Percentiles rank a stretch among this genome's conserved stretches.
Evolutionary conservation across 108 stramenopile genomes (phyloP).

Genomic region (Cylindrotheca closterium): DNA sequence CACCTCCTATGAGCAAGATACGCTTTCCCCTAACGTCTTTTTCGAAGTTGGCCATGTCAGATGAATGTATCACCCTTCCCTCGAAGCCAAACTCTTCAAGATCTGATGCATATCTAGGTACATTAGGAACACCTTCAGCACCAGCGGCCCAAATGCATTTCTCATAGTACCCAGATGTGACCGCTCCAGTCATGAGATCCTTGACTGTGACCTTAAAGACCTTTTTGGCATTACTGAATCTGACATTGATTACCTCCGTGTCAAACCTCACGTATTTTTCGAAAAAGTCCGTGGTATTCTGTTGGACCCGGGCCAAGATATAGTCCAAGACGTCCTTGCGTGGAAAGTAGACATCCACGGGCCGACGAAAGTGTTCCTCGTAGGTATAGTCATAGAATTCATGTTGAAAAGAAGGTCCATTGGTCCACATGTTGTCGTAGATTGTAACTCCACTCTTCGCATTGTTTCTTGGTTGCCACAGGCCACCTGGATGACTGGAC

Average conservation of each 20-base stretch:
- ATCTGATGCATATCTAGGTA: not conserved
- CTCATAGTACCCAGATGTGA: constrained; percentile 34
- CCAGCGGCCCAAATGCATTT: constrained; percentile 73
- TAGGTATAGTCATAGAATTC: constrained; percentile 69
- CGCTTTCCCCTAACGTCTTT: constrained; percentile 34
- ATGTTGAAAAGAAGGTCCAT: constrained; percentile 42
- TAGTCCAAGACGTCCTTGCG: constrained; percentile 48
- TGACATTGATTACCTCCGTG: constrained; percentile 37
- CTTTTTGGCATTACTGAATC: constrained; percentile 14
- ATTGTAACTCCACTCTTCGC: constrained; percentile 8
- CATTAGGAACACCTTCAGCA: not conserved
- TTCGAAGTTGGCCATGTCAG: constrained; percentile 22
- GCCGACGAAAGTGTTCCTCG: constrained; percentile 51
- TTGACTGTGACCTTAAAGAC: constrained; percentile 28
- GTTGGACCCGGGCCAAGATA: constrained; percentile 41
- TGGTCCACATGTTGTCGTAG: constrained; percentile 61
- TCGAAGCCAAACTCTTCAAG: not conserved
- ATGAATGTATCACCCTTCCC: constrained; percentile 37
- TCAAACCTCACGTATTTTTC: constrained; percentile 48
- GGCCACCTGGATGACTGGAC: constrained; percentile 33
- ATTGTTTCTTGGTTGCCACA: constrained; percentile 28
- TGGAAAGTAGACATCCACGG: constrained; percentile 44
- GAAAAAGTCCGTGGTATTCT: constrained; percentile 44
- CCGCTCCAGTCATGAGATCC: constrained; percentile 12
- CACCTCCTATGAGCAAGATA: constrained; percentile 52